Percentiles rank a stretch among this genome's conserved stretches.
Evolutionary conservation across 257 asterid genomes (phyloP).

Genomic region (Echites panduratus): DNA sequence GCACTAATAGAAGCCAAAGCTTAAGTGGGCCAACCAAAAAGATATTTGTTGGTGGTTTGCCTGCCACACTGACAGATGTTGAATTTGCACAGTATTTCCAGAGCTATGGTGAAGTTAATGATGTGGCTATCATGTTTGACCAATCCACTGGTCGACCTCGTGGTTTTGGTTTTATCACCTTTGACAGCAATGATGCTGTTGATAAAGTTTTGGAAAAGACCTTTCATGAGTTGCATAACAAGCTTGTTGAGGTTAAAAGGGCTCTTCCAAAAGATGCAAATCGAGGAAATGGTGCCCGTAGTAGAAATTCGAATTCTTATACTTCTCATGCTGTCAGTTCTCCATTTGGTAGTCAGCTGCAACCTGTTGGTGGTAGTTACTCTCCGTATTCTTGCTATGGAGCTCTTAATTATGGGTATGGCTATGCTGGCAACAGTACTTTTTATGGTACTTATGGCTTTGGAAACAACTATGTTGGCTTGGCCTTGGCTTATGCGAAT

Average conservation of each 20-base stretch:
- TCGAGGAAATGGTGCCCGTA: constrained; percentile 22
- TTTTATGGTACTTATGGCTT: constrained; percentile 6
- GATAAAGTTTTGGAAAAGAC: constrained; percentile 35
- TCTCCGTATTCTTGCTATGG: constrained; percentile 11
- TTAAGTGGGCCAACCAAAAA: constrained; percentile 29
- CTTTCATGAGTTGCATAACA: constrained; percentile 32
- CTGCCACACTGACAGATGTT: constrained; percentile 31
- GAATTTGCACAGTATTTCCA: constrained; percentile 30
- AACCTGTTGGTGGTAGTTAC: constrained; percentile 9
- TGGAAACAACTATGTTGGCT: background rate
- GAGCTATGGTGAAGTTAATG: constrained; percentile 30
- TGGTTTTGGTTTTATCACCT: constrained; percentile 46
- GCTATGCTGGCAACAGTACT: background rate
- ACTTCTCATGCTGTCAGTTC: background rate
- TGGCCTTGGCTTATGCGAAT: constrained; percentile 4
- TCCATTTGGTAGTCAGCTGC: constrained; percentile 5
- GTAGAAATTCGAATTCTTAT: constrained; percentile 6
- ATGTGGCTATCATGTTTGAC: constrained; percentile 39
- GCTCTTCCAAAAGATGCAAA: constrained; percentile 39
- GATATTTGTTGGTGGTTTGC: constrained; percentile 45
- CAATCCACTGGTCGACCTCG: constrained; percentile 36
- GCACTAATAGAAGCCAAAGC: constrained; percentile 14
- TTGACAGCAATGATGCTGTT: constrained; percentile 38
- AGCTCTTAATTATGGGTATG: constrained; percentile 6
- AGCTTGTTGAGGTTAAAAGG: constrained; percentile 41